phyloP scores from a whole-genome alignment of 139 green algal genomes.

The Chlorella sorokiniana region DNA sequence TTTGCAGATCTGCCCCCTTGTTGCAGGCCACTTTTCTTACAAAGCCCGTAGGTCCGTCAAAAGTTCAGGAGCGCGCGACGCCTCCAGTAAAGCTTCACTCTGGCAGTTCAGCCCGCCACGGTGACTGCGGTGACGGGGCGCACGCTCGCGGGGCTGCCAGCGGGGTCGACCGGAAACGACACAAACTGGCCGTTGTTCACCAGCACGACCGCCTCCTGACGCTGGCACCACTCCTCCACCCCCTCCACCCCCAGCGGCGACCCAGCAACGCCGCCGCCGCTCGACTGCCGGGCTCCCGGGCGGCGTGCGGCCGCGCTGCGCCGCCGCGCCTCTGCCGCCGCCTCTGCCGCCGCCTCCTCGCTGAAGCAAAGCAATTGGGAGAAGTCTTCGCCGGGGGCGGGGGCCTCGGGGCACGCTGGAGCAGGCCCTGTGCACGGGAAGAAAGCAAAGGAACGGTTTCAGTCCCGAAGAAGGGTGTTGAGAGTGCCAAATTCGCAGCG shows the following conservation, averaged over 20 bases:
- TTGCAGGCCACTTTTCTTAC: too few species aligned
- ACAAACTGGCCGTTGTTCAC: slow-evolving; percentile 28
- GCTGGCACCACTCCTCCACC: slow-evolving; percentile 30
- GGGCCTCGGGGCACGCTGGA: slow-evolving; percentile 23
- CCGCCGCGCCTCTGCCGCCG: background rate
- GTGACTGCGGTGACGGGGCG: slow-evolving; percentile 3
- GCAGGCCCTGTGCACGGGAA: slow-evolving; percentile 12
- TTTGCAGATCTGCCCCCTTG: too few species aligned
- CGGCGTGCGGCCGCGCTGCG: background rate
- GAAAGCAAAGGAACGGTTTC: background rate
- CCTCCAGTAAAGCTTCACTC: too few species aligned
- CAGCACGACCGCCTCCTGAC: slow-evolving; percentile 20
- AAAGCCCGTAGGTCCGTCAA: too few species aligned
- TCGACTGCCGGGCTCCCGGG: background rate
- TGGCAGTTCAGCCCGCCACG: too few species aligned
- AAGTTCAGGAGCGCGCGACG: too few species aligned
- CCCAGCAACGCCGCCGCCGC: background rate
- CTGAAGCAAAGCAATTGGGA: slow-evolving; percentile 30
- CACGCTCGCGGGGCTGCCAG: background rate
- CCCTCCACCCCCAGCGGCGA: background rate
- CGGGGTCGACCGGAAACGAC: background rate
- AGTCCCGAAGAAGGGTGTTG: too few species aligned
- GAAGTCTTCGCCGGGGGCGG: slow-evolving; percentile 3
- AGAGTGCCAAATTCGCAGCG: too few species aligned
- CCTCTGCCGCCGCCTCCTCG: slow-evolving; percentile 20